phyloP scores from a whole-genome alignment of 768 basidiomycete genomes.

The Kwoniella sp. region DNA sequence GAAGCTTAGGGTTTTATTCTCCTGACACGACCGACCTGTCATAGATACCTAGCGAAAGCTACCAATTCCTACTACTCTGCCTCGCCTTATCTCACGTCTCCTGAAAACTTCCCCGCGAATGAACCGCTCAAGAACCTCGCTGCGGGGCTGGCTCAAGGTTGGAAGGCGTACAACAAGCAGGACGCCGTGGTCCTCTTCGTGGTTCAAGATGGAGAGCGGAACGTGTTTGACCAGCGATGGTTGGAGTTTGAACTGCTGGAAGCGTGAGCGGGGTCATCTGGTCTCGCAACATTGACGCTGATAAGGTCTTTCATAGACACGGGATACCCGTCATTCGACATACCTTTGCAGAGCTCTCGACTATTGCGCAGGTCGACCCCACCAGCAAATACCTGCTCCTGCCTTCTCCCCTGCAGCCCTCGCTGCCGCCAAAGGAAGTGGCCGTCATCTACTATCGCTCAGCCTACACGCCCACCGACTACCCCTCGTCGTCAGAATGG shows the following conservation, averaged over 20 bases:
- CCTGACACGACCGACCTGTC: background rate
- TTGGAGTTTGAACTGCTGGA: slow-evolving; percentile 82
- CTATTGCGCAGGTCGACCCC: slow-evolving; percentile 56
- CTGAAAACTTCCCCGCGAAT: slow-evolving; percentile 67
- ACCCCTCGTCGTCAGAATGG: slow-evolving; percentile 60
- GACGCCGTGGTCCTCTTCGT: slow-evolving; percentile 71
- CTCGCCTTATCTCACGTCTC: slow-evolving; percentile 33
- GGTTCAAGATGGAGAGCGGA: slow-evolving; percentile 81
- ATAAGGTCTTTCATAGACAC: slow-evolving; percentile 55
- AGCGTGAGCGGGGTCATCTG: slow-evolving; percentile 54
- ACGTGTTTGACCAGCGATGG: slow-evolving; percentile 88
- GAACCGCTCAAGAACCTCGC: slow-evolving; percentile 66
- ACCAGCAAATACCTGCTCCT: slow-evolving; percentile 41
- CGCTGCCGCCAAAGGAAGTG: slow-evolving; percentile 58
- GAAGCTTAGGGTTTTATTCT: background rate
- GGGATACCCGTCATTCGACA: slow-evolving; percentile 69
- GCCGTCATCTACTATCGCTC: slow-evolving; percentile 87
- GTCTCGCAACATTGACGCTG: background rate
- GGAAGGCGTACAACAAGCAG: slow-evolving; percentile 60
- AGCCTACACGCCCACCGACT: slow-evolving; percentile 80
- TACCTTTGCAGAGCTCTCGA: slow-evolving; percentile 66
- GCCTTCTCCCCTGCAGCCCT: slow-evolving; percentile 48
- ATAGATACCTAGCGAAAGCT: slow-evolving; percentile 63
- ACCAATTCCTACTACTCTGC: slow-evolving; percentile 63
- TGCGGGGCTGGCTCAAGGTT: slow-evolving; percentile 71